A percentile compares a stretch with the other conserved stretches of the same genome.
Conservation (phyloP, 768 basidiomycete genomes). For the Boletus speciosus region DNA sequence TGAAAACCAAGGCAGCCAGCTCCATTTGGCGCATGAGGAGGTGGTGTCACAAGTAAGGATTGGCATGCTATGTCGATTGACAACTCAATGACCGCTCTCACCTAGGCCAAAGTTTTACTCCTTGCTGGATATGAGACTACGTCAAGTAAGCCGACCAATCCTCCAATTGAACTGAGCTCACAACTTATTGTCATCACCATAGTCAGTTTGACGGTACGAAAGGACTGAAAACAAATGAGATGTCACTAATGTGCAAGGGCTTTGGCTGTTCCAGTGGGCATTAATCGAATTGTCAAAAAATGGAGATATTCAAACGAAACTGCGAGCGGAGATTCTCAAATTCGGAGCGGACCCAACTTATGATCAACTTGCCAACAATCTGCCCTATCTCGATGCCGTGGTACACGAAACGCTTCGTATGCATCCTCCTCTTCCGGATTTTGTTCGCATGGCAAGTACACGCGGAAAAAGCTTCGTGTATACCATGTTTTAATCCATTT, state of each 20-base stretch:
- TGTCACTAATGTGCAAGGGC: background rate
- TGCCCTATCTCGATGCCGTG: constrained; percentile 57
- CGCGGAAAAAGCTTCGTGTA: background rate
- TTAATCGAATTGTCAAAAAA: constrained; percentile 51
- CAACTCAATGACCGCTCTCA: background rate
- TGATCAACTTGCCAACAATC: constrained; percentile 46
- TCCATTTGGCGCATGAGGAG: constrained; percentile 40
- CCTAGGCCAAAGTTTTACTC: constrained; percentile 22
- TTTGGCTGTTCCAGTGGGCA: constrained; percentile 38
- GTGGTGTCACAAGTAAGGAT: constrained; percentile 32
- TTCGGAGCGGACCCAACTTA: constrained; percentile 46
- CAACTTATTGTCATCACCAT: background rate
- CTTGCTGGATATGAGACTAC: too few species aligned
- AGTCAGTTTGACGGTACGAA: constrained; percentile 15
- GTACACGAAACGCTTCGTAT: constrained; percentile 44
- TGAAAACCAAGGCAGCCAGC: constrained; percentile 26
- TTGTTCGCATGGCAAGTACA: constrained; percentile 11
- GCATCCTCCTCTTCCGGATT: constrained; percentile 38
- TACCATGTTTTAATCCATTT: background rate
- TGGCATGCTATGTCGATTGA: background rate
- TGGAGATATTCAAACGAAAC: constrained; percentile 42
- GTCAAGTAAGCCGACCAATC: too few species aligned
- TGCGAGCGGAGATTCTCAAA: constrained; percentile 50
- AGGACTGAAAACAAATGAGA: too few species aligned
- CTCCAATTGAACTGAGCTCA: background rate